Base-by-base conservation (phyloP, 371 early-diverging fungal species). In the Rhizopus stolonifer region DNA sequence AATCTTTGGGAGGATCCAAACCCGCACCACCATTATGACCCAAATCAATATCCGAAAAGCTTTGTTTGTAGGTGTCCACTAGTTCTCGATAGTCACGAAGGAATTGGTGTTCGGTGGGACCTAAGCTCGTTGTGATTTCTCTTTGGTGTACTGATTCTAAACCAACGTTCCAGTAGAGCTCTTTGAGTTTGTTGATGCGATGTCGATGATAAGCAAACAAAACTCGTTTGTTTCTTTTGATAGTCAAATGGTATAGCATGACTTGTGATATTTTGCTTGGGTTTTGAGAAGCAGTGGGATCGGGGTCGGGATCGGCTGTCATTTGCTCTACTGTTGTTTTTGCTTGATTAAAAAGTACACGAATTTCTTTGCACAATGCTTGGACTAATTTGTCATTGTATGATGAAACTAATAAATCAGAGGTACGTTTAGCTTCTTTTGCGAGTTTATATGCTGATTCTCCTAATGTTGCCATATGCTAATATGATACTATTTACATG, bases 331-430 rank as follows among this genome's bases (percentile, higher is more conserved):
- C 64, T 17, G 64, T 58, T 31, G 64, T 33, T 48, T 70, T 66
- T 18, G 71, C 64, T 21, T 64, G 59, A 43, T 64, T 65, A 40
- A 66, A 65, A 17, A 92, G 71, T 59, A 83, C 70, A 14, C 82
- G 82, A 38, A 88, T 82, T 71, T 95, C 94, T 33, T 86, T 79
- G 38, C 86, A 76, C 36, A 91, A 85, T 63, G 81, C 79, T 29
- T 91, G 86, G n/a, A 96, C 92, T 4, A 85, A 74, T 24, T 89
- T 84, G 47, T 89, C 89, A 63, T 89, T 88, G 74, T 96, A 95
- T 1, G 87, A 82, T 6, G 88, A 81, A 8, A 72, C 60, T 32
- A 86, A 76, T 50, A 82, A 66, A 63, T 90, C 89, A 3, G 78
- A 58, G 29, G 88, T 82, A 34, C 94, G 84, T 59, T 90, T 91